Conservation (phyloP, 2,329 filamentous ascomycete species). For the Trichoderma afroharzianum region DNA sequence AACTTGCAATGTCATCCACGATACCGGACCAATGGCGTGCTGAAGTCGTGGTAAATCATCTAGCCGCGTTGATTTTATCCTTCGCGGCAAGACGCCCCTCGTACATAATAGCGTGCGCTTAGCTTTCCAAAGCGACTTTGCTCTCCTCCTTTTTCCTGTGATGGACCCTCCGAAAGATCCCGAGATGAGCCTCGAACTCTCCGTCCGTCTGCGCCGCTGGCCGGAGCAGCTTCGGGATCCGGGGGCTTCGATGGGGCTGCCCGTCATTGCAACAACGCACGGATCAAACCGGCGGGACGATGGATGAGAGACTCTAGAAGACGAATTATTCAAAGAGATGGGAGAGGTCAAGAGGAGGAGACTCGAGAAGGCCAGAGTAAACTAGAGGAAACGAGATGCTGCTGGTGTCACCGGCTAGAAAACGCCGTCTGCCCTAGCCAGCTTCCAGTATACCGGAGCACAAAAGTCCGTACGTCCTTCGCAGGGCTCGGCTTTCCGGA, state of each 20-base stretch:
- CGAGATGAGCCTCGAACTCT: neutral
- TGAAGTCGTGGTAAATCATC: neutral
- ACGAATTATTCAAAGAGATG: neutral
- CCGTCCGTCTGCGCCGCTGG: conserved; percentile 6
- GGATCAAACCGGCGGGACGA: conserved; percentile 3
- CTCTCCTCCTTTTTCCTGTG: neutral
- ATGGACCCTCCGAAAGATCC: conserved; percentile 1
- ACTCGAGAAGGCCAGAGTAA: neutral
- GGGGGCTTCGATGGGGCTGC: neutral
- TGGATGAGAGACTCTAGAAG: neutral
- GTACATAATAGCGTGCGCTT: neutral
- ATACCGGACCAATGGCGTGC: conserved; percentile 1
- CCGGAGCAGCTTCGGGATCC: conserved; percentile 16
- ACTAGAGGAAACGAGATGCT: neutral
- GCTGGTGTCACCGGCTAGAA: neutral
- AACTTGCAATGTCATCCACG: neutral
- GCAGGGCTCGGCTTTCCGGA: neutral
- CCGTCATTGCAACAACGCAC: neutral
- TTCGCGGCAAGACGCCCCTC: neutral
- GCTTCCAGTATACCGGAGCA: neutral
- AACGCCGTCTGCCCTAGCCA: neutral
- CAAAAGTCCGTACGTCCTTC: neutral
- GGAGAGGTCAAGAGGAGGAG: neutral
- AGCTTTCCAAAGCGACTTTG: neutral
- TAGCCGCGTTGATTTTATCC: neutral